Conservation (phyloP, 2,329 filamentous ascomycete genomes). For the Colletotrichum musae region DNA sequence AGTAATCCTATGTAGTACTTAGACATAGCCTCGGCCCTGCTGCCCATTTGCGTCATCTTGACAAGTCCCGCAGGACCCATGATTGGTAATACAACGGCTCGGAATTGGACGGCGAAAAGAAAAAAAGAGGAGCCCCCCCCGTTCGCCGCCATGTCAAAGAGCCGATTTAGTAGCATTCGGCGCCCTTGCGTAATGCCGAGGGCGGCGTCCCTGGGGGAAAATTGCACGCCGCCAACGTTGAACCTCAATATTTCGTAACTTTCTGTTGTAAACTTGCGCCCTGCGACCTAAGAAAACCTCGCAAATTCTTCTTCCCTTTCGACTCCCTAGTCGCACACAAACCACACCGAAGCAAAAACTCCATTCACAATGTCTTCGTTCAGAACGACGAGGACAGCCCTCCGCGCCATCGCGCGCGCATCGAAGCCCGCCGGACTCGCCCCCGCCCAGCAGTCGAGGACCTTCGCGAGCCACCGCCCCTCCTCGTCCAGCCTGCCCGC, state of each 20-base stretch:
- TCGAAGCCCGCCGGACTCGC: slow-evolving; percentile 19
- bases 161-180: slow-evolving; percentile 12
- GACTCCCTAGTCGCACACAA: background rate
- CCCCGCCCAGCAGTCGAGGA: slow-evolving; percentile 28
- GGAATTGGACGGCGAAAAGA: slow-evolving; percentile 33
- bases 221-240: slow-evolving; percentile 8
- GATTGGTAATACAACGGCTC: slow-evolving; percentile 40
- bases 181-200: slow-evolving; percentile 30
- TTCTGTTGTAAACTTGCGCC: background rate
- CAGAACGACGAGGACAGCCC: slow-evolving; percentile 34
- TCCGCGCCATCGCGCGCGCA: slow-evolving; percentile 38
- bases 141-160: slow-evolving; percentile 23
- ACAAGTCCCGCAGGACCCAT: slow-evolving; percentile 13
- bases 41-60: slow-evolving; percentile 30
- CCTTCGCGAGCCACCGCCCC: slow-evolving; percentile 34
- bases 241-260: slow-evolving; percentile 1
- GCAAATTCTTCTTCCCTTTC: no score
- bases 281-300: no score
- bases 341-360: background rate
- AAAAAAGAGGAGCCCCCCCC: slow-evolving; percentile 22
- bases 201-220: slow-evolving; percentile 18
- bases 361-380: slow-evolving; percentile 36
- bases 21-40: no score
- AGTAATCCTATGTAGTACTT: no score
- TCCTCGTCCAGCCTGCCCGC: slow-evolving; percentile 34